Conservation (phyloP, 164 flowering plant species). For the Sedum album region DNA sequence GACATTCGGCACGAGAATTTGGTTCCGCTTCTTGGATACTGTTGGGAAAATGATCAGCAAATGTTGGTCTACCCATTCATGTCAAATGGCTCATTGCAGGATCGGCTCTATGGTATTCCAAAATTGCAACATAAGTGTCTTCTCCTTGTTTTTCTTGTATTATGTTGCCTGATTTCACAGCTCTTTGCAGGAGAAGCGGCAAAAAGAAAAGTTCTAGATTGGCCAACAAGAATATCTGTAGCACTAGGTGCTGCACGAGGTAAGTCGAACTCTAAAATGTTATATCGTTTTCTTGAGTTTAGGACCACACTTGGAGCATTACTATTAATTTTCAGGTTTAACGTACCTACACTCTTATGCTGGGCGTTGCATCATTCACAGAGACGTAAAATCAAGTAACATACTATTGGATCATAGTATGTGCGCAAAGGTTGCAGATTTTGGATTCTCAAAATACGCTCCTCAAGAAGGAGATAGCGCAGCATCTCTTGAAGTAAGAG, state of each 20-base stretch:
- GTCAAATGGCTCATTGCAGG: slow-evolving; percentile 87
- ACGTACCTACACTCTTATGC: slow-evolving; percentile 59
- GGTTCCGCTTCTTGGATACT: slow-evolving; percentile 76
- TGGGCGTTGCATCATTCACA: slow-evolving; percentile 54
- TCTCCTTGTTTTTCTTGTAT: not conserved
- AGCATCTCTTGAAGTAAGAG: slow-evolving; percentile 72
- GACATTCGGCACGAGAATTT: slow-evolving; percentile 61
- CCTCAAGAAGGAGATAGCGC: slow-evolving; percentile 79
- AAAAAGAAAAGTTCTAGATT: slow-evolving; percentile 56
- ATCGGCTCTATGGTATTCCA: slow-evolving; percentile 65
- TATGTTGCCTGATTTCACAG: not conserved
- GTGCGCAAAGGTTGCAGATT: slow-evolving; percentile 71
- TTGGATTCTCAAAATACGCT: slow-evolving; percentile 77
- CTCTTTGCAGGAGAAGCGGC: slow-evolving; percentile 53
- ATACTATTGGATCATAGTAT: slow-evolving; percentile 79
- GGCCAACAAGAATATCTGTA: slow-evolving; percentile 71
- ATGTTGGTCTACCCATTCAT: slow-evolving; percentile 76
- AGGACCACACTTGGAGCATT: not conserved
- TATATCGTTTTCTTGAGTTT: not conserved
- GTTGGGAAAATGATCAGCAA: slow-evolving; percentile 69
- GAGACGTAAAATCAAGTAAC: slow-evolving; percentile 85
- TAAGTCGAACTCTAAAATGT: slow-evolving; percentile 20
- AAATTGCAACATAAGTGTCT: not conserved
- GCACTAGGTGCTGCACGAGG: slow-evolving; percentile 87
- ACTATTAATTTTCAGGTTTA: slow-evolving; percentile 38